Percentiles rank a stretch among this genome's conserved stretches.
These are phyloP conservation scores for Lotus japonicus DNA, from an alignment of 306 rosid species.

Conservation along the genomic window DNA sequence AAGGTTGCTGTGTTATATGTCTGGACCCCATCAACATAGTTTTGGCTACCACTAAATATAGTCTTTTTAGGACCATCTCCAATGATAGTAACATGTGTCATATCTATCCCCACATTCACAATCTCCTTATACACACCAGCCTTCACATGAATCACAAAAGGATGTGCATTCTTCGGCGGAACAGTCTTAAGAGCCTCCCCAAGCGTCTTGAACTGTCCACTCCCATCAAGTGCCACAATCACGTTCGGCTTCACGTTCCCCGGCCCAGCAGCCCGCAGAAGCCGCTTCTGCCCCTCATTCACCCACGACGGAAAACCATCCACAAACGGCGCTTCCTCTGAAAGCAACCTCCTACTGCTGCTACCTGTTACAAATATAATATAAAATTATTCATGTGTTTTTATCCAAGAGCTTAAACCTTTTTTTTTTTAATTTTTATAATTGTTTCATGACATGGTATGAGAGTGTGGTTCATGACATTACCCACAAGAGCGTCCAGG, in stretches of 20 bases:
- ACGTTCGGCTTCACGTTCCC: constrained; percentile 29
- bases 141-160: constrained; percentile 66
- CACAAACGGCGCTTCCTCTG: not conserved
- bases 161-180: constrained; percentile 29
- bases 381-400: too few relatives aligned
- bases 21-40: constrained; percentile 38
- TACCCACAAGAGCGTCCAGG: not conserved
- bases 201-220: constrained; percentile 51
- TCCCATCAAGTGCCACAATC: constrained; percentile 61
- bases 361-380: too few relatives aligned
- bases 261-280: constrained; percentile 2
- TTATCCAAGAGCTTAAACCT: too few relatives aligned
- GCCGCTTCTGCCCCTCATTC: constrained; percentile 16
- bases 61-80: constrained; percentile 82
- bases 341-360: constrained; percentile 22
- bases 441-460: too few relatives aligned
- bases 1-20: constrained; percentile 56
- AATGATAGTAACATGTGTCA: constrained; percentile 42
- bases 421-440: too few relatives aligned
- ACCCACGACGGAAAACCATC: constrained; percentile 43
- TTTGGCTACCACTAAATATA: constrained; percentile 36
- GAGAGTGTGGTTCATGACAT: too few relatives aligned
- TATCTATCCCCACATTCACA: constrained; percentile 19
- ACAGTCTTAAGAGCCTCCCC: constrained; percentile 48
- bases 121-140: constrained; percentile 52